Percentiles rank a stretch among this genome's conserved stretches.
Evolutionary conservation across 202 grass and related monocot genomes (phyloP).

Genomic region (Eragrostis tef): DNA sequence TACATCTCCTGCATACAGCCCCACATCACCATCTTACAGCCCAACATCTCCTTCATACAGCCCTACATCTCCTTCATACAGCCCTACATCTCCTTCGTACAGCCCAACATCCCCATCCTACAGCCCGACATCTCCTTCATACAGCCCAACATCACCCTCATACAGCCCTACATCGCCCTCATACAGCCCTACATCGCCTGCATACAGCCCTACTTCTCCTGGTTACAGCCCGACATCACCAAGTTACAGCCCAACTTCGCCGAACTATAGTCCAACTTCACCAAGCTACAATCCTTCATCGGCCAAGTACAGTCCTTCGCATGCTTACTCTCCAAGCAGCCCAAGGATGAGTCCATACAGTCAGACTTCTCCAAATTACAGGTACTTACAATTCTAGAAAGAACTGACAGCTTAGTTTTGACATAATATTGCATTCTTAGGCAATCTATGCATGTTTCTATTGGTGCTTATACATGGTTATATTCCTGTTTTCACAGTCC

Average conservation of each 20-base stretch:
- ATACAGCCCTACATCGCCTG: slow-evolving; percentile 75
- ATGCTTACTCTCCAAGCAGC: slow-evolving; percentile 66
- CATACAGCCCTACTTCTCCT: slow-evolving; percentile 76
- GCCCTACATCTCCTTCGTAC: slow-evolving; percentile 71
- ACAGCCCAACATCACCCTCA: slow-evolving; percentile 67
- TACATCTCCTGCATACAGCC: slow-evolving; percentile 66
- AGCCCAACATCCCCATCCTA: slow-evolving; percentile 66
- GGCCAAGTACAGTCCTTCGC: slow-evolving; percentile 59
- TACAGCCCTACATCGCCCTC: slow-evolving; percentile 75
- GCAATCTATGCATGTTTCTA: not conserved
- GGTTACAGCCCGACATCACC: slow-evolving; percentile 73
- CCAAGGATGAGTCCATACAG: slow-evolving; percentile 72
- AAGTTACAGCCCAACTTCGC: slow-evolving; percentile 68
- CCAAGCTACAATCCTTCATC: slow-evolving; percentile 65
- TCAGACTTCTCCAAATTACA: slow-evolving; percentile 81
- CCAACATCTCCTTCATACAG: slow-evolving; percentile 70
- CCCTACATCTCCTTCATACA: slow-evolving; percentile 74
- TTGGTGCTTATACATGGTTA: not conserved
- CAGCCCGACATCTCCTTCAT: slow-evolving; percentile 67
- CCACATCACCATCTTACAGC: slow-evolving; percentile 75
- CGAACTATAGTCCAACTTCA: slow-evolving; percentile 64
- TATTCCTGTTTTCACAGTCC: slow-evolving; percentile 53
- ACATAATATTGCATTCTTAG: not conserved
- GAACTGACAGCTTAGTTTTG: slow-evolving; percentile 6
- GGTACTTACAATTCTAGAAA: slow-evolving; percentile 43